phyloP scores from a whole-genome alignment of 257 asterid species.

The Thymus mandschuricus region DNA sequence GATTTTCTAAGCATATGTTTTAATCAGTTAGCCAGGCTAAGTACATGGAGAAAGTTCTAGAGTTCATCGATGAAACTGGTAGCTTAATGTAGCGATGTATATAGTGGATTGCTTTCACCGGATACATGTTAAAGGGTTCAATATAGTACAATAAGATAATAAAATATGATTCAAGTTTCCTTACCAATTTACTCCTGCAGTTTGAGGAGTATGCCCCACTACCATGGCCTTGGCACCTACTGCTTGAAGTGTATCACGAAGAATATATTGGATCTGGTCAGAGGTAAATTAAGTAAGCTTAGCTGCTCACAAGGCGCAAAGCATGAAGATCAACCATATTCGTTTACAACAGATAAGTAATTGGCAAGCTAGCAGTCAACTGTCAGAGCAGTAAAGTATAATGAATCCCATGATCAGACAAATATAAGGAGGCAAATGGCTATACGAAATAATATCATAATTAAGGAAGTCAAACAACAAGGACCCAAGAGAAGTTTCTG shows the following conservation, averaged over 20 bases:
- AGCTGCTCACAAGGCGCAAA: conserved; percentile 1
- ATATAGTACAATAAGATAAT: not conserved
- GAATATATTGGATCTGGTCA: conserved; percentile 71
- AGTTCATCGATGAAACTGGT: conserved; percentile 7
- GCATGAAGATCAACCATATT: not conserved
- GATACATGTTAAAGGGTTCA: conserved; percentile 15
- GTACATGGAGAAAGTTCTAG: not conserved
- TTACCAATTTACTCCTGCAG: conserved; percentile 87
- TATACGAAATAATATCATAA: not conserved
- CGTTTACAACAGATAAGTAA: not conserved
- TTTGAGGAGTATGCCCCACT: conserved; percentile 99
- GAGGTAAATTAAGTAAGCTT: conserved; percentile 26
- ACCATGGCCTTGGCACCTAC: conserved; percentile 93
- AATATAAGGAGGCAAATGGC: not conserved
- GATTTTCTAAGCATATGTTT: not conserved
- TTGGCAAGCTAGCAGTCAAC: not conserved
- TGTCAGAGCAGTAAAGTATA: not conserved
- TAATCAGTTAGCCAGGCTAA: not conserved
- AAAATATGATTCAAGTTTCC: conserved; percentile 19
- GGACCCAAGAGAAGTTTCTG: not conserved
- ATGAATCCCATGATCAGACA: not conserved
- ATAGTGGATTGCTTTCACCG: not conserved
- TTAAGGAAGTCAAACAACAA: conserved; percentile 5
- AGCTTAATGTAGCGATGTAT: not conserved
- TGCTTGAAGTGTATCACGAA: conserved; percentile 74